Evolutionary conservation across 306 rosid genomes (phyloP).

Genomic region (Mimosa pudica): DNA sequence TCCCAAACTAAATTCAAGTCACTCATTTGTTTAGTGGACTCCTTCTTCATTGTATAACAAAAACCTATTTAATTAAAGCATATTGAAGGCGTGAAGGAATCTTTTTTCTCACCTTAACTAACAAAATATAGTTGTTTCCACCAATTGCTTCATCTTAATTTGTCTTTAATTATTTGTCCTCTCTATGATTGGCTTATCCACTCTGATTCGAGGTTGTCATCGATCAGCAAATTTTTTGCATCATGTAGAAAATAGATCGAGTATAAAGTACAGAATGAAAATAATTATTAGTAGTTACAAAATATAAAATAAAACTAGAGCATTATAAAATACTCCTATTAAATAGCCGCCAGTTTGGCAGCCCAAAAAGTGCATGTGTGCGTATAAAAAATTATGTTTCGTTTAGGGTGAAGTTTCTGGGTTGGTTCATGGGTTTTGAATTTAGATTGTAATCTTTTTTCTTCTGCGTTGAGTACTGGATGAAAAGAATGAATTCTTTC

Average conservation of each 20-base stretch:
- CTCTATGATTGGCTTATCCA: not conserved
- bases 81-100: constrained; percentile 17
- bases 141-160: not conserved
- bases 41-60: not conserved
- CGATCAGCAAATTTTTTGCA: not conserved
- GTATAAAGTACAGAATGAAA: not conserved
- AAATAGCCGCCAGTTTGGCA: not conserved
- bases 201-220: not conserved
- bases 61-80: not conserved
- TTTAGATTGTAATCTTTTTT: not conserved
- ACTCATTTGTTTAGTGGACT: not conserved
- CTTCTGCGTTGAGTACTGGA: not conserved
- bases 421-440: not conserved
- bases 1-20: not conserved
- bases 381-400: not conserved
- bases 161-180: not conserved
- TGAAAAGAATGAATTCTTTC: not conserved
- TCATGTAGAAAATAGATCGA: no score
- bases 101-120: not conserved
- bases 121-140: not conserved
- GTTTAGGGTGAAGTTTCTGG: not conserved
- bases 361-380: not conserved
- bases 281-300: no score
- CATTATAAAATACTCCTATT: not conserved
- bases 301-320: no score